Base-by-base conservation (phyloP, 78 protist species). In the Pelomyxa schiedti region DNA sequence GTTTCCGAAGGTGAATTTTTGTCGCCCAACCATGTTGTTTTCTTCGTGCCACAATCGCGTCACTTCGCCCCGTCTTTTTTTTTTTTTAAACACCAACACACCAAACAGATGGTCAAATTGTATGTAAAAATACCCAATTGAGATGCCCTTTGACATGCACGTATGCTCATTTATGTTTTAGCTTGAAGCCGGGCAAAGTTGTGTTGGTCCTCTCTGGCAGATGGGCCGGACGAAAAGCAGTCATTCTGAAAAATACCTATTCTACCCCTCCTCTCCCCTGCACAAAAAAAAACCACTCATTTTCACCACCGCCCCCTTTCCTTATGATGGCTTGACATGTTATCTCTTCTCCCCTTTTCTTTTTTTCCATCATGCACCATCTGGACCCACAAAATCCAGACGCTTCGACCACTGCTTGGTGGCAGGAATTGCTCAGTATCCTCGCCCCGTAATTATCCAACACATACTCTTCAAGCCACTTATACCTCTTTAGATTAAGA, bases 141-240 rank as follows among this genome's bases (percentile, higher is more conserved):
- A n/a, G n/a, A n/a, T n/a, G n/a, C n/a, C n/a, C n/a, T n/a, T n/a
- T n/a, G n/a, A n/a, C n/a, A n/a, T n/a, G n/a, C n/a, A n/a, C n/a
- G n/a, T n/a, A n/a, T n/a, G n/a, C n/a, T n/a, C n/a, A n/a, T n/a
- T n/a, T n/a, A n/a, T n/a, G n/a, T n/a, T n/a, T n/a, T n/a, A 85
- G 89, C 85, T 67, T 96, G 76, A 95, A 94, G 87, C 77, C 92
- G 71, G 97, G 97, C 29, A 94, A 93, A 90, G 96, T 94, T 29
- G 98, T 95, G 30, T 68, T 97, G 69, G 75, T 97, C 69, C 89
- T 92, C 39, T 78, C 78, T 76, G 99, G 99, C 22, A 89, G 96
- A 26, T 88, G 74, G 80, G 98, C 99, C 16, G 99, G 99, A 78
- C 75, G 79, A 83, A 97, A 97, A 90, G 99, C 98, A 37, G 97